Base-by-base conservation (phyloP, 1,139 yeast species). In the Cylindricascospora bacillispora region DNA sequence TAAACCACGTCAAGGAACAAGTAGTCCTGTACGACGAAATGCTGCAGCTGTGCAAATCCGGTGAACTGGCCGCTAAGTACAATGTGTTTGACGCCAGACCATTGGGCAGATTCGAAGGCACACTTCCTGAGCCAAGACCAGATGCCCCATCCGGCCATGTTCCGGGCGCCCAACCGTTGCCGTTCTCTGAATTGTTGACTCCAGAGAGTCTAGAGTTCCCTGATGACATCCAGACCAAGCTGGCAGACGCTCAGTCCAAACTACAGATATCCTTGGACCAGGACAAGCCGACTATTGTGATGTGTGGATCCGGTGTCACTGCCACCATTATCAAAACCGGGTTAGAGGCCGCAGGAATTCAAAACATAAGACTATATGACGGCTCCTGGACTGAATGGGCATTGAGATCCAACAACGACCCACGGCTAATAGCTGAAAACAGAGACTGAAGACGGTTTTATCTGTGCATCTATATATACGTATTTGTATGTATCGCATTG, bases 251-350 rank as follows among this genome's bases (percentile, higher is more conserved):
- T 3, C 32, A 49, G 14, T 24, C 30, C 6, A 32, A 34, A 13
- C 29, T 41, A 7, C 32, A 38, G 4, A 36, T 32, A 14, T 29
- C 26, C 3, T 64, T 70, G 44, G 52, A 71, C 3, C 49, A 59
- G 19, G 52, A 52, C 2, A 72, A 75, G 43, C 85, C 79, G 6
- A 69, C 81, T 13, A 73, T 89, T 33, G 81, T 77, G 26, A 73
- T 80, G 82, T 89, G 98, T 52, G 98, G 97, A 14, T 77, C 95
- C 1, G 97, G 97, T 28, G 95, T 86, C 26, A 77, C 95, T 13
- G 95, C 95, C 0, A 82, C 86, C 39, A 73, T 86, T 25, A 62
- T 86, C 34, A 77, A 79, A 53, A 63, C 75, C 15, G 92, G 82
- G 3, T 57, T 81, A 24, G 72, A 74, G 30, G 61, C 69, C 14